Conservation (phyloP, 2,329 filamentous ascomycete species). For the Diplodia seriata region DNA sequence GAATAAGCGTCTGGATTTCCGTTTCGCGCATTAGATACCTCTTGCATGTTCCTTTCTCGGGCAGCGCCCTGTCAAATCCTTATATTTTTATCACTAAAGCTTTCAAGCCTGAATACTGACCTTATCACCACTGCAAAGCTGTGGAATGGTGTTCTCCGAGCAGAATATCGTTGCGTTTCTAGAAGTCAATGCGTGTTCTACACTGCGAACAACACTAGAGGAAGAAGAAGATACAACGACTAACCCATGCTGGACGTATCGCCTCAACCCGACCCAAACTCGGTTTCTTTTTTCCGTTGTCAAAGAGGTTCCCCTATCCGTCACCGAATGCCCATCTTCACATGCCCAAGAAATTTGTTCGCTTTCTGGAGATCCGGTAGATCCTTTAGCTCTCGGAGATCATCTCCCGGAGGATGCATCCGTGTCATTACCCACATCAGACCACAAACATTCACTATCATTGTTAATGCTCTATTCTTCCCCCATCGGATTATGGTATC, state of each 20-base stretch:
- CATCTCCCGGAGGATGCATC: background rate
- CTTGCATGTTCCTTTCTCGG: background rate
- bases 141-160: background rate
- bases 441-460: background rate
- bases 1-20: slow-evolving; percentile 51
- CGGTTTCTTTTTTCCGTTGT: background rate
- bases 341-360: background rate
- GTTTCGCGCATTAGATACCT: slow-evolving; percentile 39
- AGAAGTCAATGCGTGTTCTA: background rate
- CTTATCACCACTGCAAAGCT: background rate
- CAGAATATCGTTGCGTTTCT: background rate
- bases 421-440: background rate
- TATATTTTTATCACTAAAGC: background rate
- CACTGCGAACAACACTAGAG: background rate
- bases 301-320: background rate
- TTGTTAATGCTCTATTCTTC: background rate
- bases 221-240: background rate
- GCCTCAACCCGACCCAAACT: background rate
- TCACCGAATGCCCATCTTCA: background rate
- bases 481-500: background rate
- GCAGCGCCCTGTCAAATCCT: background rate
- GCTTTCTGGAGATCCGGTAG: background rate
- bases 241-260: no score
- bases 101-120: background rate
- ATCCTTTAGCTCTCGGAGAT: background rate